phyloP scores from a whole-genome alignment of 1,284 basidiomycete genomes.

The Heterobasidion irregulare region DNA sequence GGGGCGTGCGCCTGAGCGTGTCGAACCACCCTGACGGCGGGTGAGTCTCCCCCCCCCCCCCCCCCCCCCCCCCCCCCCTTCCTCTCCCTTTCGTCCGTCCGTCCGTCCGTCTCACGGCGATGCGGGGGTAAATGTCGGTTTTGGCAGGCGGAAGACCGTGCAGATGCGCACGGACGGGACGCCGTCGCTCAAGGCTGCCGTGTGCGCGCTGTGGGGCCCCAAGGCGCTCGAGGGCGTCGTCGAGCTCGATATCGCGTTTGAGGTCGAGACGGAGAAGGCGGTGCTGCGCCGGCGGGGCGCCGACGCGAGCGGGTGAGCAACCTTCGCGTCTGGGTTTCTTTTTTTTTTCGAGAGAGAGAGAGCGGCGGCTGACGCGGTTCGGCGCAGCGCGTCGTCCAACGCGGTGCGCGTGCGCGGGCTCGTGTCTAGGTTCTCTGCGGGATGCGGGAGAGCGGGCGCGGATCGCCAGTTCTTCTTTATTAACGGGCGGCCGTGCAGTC shows the following conservation, averaged over 20 bases:
- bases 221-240: conserved; percentile 72
- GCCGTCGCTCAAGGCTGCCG: conserved; percentile 54
- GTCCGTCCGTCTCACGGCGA: too few relatives aligned
- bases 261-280: conserved; percentile 55
- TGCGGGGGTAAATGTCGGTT: too few relatives aligned
- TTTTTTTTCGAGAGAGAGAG: background rate
- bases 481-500: conserved; percentile 86
- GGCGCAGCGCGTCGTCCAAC: conserved; percentile 19
- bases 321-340: background rate
- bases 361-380: too few relatives aligned
- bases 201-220: conserved; percentile 79
- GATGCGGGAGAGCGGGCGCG: conserved; percentile 66
- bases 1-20: conserved; percentile 69
- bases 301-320: conserved; percentile 17
- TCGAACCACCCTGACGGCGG: conserved; percentile 69
- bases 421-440: conserved; percentile 69
- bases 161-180: conserved; percentile 72
- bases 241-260: conserved; percentile 66
- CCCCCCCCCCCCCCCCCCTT: too few relatives aligned
- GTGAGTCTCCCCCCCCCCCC: conserved; percentile 30
- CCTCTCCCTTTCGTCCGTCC: too few relatives aligned
- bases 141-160: conserved; percentile 58
- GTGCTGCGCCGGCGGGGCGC: conserved; percentile 26
- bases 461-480: conserved; percentile 94
- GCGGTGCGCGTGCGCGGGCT: conserved; percentile 63